These are phyloP conservation scores for Leucogyrophana mollusca DNA, from an alignment of 768 basidiomycete species.

Conservation along the genomic window DNA sequence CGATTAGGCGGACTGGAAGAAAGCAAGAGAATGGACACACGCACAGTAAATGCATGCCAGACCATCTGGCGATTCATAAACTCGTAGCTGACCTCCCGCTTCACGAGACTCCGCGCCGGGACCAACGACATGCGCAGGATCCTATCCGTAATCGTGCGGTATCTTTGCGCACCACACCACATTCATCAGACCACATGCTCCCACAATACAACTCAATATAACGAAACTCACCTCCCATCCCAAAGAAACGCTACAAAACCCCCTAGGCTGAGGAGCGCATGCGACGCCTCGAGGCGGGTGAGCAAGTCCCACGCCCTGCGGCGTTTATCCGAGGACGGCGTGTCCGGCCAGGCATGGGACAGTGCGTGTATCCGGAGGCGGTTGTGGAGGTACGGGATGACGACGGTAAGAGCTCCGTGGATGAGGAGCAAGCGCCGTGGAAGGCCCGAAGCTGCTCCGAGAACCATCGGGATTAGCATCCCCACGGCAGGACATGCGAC, in stretches of 20 bases:
- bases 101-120: conserved; percentile 65
- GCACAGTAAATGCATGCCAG: conserved; percentile 96
- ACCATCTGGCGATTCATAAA: conserved; percentile 99
- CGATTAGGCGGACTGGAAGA: conserved; percentile 3
- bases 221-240: conserved; percentile 70
- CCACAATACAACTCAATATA: not conserved
- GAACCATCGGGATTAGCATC: conserved; percentile 12
- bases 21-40: conserved; percentile 23
- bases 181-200: conserved; percentile 4
- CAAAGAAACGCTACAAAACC: conserved; percentile 84
- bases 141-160: conserved; percentile 81
- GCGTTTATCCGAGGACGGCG: conserved; percentile 74
- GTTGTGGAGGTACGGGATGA: conserved; percentile 76
- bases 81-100: conserved; percentile 91
- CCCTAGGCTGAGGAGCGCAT: conserved; percentile 60
- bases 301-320: conserved; percentile 73
- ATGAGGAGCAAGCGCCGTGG: conserved; percentile 58
- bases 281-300: conserved; percentile 62
- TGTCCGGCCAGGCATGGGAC: conserved; percentile 88
- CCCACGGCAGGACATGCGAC: conserved; percentile 6
- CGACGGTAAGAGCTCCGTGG: conserved; percentile 70
- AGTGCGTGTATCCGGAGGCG: conserved; percentile 75
- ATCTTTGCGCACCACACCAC: conserved; percentile 45
- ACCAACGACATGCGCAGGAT: conserved; percentile 72
- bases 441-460: conserved; percentile 56